phyloP scores from a whole-genome alignment of 2,329 filamentous ascomycete genomes.

The Tolypocladium tundrense region DNA sequence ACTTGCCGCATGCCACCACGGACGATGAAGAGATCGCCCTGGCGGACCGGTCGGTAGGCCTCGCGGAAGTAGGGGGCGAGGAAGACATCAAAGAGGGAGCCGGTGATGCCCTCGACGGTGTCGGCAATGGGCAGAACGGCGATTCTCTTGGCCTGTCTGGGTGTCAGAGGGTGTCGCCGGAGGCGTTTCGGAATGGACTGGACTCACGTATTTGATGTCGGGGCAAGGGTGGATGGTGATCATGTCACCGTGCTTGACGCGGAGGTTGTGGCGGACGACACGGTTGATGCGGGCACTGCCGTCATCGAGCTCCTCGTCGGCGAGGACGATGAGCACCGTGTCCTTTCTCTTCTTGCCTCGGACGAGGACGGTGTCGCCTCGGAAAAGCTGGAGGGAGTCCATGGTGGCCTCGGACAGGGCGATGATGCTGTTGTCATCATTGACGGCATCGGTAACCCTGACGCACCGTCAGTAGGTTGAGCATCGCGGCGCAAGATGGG shows the following conservation, averaged over 20 bases:
- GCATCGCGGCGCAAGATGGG: not conserved
- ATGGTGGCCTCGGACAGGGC: slow-evolving; percentile 97
- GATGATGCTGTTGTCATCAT: slow-evolving; percentile 99
- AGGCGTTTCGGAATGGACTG: not conserved
- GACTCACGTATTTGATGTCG: slow-evolving; percentile 97
- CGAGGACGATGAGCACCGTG: slow-evolving; percentile 92
- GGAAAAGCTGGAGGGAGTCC: slow-evolving; percentile 96
- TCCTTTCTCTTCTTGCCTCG: slow-evolving; percentile 99
- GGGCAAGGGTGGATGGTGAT: slow-evolving; percentile 96
- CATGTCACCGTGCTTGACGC: slow-evolving; percentile 97
- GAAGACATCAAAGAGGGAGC: slow-evolving; percentile 97
- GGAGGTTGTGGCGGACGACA: slow-evolving; percentile 94
- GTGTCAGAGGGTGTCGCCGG: slow-evolving; percentile 5
- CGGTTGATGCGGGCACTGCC: slow-evolving; percentile 96
- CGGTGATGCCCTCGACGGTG: slow-evolving; percentile 94
- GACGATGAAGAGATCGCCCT: slow-evolving; percentile 95
- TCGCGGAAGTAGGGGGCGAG: slow-evolving; percentile 99
- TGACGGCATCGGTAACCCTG: slow-evolving; percentile 95
- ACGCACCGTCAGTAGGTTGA: slow-evolving; percentile 11
- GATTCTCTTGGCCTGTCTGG: slow-evolving; percentile 82
- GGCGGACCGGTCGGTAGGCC: slow-evolving; percentile 92
- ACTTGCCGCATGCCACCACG: slow-evolving; percentile 98
- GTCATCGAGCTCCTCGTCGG: slow-evolving; percentile 96
- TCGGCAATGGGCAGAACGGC: slow-evolving; percentile 97
- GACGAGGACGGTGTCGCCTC: slow-evolving; percentile 93